Percentiles rank a stretch among this genome's conserved stretches.
phyloP scores from a whole-genome alignment of 805 yeast species.

The Yamadazyma sp. region DNA sequence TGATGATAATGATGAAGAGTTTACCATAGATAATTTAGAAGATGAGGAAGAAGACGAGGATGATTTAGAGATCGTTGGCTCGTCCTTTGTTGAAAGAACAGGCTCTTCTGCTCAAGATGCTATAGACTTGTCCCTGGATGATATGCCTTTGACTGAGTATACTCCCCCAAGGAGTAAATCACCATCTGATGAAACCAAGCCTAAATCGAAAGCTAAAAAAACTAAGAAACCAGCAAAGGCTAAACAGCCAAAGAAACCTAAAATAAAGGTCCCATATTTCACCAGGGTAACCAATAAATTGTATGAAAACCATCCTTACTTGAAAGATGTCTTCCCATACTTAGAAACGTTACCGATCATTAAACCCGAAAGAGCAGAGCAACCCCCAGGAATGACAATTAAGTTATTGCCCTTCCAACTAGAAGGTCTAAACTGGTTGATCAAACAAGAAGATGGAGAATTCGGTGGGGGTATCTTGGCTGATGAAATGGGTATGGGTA shows the following conservation, averaged over 20 bases:
- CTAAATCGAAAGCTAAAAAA: slow-evolving; percentile 9
- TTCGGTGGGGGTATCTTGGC: slow-evolving; percentile 92
- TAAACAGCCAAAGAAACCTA: slow-evolving; percentile 28
- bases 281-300: slow-evolving; percentile 67
- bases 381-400: slow-evolving; percentile 76
- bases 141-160: slow-evolving; percentile 22
- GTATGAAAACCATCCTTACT: slow-evolving; percentile 74
- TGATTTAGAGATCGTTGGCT: slow-evolving; percentile 32
- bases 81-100: slow-evolving; percentile 12
- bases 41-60: slow-evolving; percentile 35
- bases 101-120: slow-evolving; percentile 15
- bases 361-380: slow-evolving; percentile 56
- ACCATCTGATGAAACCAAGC: slow-evolving; percentile 4
- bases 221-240: slow-evolving; percentile 23
- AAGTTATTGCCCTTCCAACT: slow-evolving; percentile 82
- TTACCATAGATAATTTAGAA: slow-evolving; percentile 6
- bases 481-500: slow-evolving; percentile 99
- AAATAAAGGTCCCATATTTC: slow-evolving; percentile 63
- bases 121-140: slow-evolving; percentile 5
- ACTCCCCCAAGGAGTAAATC: too few relatives aligned
- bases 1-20: slow-evolving; percentile 23
- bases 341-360: slow-evolving; percentile 48
- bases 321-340: slow-evolving; percentile 67
- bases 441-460: slow-evolving; percentile 71
- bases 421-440: slow-evolving; percentile 91